Base-by-base conservation (phyloP, 1,139 yeast genomes). In the Suhomyces bolitotheri region DNA sequence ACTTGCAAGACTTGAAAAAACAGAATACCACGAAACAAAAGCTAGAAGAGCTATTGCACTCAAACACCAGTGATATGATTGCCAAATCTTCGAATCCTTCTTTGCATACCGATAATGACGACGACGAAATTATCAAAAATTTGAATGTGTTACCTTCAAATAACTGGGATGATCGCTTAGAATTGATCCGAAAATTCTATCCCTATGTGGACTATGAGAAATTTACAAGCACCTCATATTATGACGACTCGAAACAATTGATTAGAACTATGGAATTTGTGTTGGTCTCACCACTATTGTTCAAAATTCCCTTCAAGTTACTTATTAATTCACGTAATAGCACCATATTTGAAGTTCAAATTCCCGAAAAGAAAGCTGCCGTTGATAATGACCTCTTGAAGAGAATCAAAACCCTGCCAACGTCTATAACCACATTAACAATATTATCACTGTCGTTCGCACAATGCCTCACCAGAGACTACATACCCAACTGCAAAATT, bases 121-220 rank as follows among this genome's bases (percentile, higher is more conserved):
- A 53, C 8, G 42, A 44, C 17, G 46, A 39, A n/a, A 44, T 59
- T 4, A 31, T 53, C 19, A 36, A 50, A 8, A 50, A 56, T 23
- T 44, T 69, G 29, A 54, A 62, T 36, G 72, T 67, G 1, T 51
- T 58, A 7, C 74, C 75, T 1, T 60, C 73, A 1, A 43, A 48
- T 5, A 57, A 67, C 38, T 67, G 73, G 72, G 29, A 40, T 8
- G 49, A 54, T 23, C 48, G 76, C 13, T 40, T 66, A 14, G 39
- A 46, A 11, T 45, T 54, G 34, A 50, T 64, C 11, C 54, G 48
- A 33, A 46, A 46, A 36, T 65, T 69, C 36, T 55, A 45, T 36
- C 63, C 67, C 1, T 41, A 43, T 27, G 28, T 64, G 23, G 60
- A 58, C 20, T 26, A 62, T 2, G 61, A 51, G 20, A 37, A 43